Conservation (phyloP, 2,329 filamentous ascomycete genomes). For the Purpureocillium lavendulum region DNA sequence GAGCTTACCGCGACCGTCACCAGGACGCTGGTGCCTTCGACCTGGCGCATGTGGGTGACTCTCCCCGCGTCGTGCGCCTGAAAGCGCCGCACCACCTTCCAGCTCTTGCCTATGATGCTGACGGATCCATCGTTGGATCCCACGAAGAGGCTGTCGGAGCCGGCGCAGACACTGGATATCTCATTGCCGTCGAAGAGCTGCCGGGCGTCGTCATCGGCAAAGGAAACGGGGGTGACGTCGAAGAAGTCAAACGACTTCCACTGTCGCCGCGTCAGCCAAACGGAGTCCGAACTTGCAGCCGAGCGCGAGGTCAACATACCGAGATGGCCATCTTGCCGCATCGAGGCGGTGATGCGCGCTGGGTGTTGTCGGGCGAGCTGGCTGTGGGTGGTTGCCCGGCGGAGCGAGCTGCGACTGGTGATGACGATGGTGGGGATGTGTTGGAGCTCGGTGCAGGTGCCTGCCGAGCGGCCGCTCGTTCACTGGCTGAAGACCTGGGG, state of each 20-base stretch:
- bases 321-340: conserved; percentile 16
- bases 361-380: background rate
- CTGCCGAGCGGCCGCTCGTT: too few species aligned
- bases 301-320: conserved; percentile 5
- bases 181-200: conserved; percentile 75
- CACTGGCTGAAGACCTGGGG: too few species aligned
- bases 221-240: conserved; percentile 78
- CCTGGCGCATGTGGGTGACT: conserved; percentile 86
- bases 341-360: conserved; percentile 4
- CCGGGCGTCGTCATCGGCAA: conserved; percentile 70
- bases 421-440: conserved; percentile 2
- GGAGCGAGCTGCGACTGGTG: background rate
- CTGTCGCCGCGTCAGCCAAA: conserved; percentile 32
- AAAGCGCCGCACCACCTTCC: conserved; percentile 82
- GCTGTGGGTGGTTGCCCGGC: background rate
- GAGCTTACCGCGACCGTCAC: conserved; percentile 63
- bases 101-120: conserved; percentile 77
- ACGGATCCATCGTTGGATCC: conserved; percentile 80
- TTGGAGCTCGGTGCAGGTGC: too few species aligned
- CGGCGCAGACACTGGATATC: conserved; percentile 75
- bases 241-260: conserved; percentile 99
- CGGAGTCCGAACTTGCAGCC: background rate
- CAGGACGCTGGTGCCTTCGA: conserved; percentile 77
- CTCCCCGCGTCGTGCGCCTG: conserved; percentile 72
- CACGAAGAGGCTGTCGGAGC: conserved; percentile 82